Evolutionary conservation across 306 rosid genomes (phyloP), one percentile per base, ranked within the genome.

Genomic region (Cyamopsis tetragonoloba): DNA sequence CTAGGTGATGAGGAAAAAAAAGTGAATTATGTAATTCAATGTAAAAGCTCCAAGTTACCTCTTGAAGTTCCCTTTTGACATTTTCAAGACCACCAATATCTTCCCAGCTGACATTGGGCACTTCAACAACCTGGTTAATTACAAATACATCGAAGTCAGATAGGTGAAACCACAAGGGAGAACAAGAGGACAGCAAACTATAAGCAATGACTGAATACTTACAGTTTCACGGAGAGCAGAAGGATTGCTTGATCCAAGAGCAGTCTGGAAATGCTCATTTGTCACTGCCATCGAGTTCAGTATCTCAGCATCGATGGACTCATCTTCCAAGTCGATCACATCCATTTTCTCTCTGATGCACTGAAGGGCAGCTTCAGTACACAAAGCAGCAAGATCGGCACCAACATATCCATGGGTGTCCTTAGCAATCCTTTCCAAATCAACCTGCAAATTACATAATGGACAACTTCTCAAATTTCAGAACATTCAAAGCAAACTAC

Each of bases 291-390:
- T 86, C 11, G 85, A 81, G 69, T 84, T 84, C 18, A 74, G 83
- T 22, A 86, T 71, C 78, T 83, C 92, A 1, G 80, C 92, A 83
- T 86, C 92, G 41, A 86, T 86, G 6, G 85, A 43, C 35, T 86
- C 88, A 38, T 86, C 91, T 79, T 83, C 88, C 79, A 86, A 81
- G 60, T 86, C 86, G 27, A 81, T 86, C 30, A 86, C 79, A 32
- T 86, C 91, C 91, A 86, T 86, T 63, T 86, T 86, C 80, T 86
- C 91, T 63, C 91, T 79, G 55, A 86, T 86, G 80, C 88, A 86
- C 56, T 86, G 91, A 60, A 86, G 54, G 23, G 91, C 86, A 53
- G 91, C 91, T 80, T 86, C 88, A 26, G 87, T 86, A 58, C 91
- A 86, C 50, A 86, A 88, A 59, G 92, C 92, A 44, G 89, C 92